Conservation (phyloP, 306 rosid species). For the Potentilla sterilis region DNA sequence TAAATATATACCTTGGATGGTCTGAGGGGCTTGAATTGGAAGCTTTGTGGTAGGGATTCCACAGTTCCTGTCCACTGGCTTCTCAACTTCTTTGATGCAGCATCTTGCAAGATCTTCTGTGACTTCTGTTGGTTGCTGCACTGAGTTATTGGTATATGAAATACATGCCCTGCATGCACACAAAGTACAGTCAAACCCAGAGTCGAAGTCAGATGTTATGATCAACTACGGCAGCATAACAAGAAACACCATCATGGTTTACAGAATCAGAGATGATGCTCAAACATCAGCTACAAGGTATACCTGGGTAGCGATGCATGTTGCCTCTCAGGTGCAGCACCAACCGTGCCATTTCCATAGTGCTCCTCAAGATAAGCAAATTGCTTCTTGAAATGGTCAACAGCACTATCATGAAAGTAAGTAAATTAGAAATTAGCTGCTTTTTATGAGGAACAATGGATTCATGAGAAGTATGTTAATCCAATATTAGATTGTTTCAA, state of each 20-base stretch:
- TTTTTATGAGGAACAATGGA: background rate
- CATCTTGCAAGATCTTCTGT: slow-evolving; percentile 82
- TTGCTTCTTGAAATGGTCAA: slow-evolving; percentile 97
- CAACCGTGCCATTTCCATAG: slow-evolving; percentile 81
- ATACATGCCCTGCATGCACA: slow-evolving; percentile 69
- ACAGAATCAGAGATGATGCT: background rate
- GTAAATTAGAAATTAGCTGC: background rate
- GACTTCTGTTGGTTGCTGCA: slow-evolving; percentile 59
- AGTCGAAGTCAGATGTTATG: background rate
- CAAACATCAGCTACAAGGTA: slow-evolving; percentile 14
- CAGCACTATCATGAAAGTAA: slow-evolving; percentile 62
- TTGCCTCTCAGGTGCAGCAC: slow-evolving; percentile 84
- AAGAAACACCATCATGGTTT: slow-evolving; percentile 17
- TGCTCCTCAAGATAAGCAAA: slow-evolving; percentile 97
- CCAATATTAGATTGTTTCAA: background rate
- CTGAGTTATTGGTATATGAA: slow-evolving; percentile 60
- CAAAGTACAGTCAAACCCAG: slow-evolving; percentile 19
- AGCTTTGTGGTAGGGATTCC: slow-evolving; percentile 56
- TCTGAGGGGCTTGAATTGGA: slow-evolving; percentile 80
- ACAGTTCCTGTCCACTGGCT: slow-evolving; percentile 59
- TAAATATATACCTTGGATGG: slow-evolving; percentile 63
- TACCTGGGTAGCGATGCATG: slow-evolving; percentile 98
- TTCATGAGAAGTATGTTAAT: background rate
- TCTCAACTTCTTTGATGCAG: slow-evolving; percentile 74
- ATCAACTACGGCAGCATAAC: background rate